These are phyloP conservation scores for Liriodendron chinense DNA, from an alignment of 164 flowering plant species.

Conservation along the genomic window DNA sequence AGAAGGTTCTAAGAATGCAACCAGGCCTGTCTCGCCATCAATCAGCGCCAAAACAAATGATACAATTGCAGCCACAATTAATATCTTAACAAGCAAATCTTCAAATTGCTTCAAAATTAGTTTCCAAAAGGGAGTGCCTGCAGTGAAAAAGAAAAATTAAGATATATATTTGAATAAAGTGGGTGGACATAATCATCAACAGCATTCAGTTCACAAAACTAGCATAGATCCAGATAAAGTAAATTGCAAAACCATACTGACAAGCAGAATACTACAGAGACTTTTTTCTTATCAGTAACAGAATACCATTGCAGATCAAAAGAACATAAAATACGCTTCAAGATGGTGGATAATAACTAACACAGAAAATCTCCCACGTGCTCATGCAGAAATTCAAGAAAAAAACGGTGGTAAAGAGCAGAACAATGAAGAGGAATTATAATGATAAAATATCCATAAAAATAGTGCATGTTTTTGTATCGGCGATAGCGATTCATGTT, in stretches of 20 bases:
- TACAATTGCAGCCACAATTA: slow-evolving; percentile 84
- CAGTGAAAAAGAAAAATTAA: slow-evolving; percentile 14
- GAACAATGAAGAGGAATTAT: too few species aligned
- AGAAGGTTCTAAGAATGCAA: slow-evolving; percentile 94
- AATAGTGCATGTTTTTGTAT: too few species aligned
- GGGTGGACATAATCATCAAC: not conserved
- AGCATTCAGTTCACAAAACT: slow-evolving; percentile 3
- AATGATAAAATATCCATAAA: too few species aligned
- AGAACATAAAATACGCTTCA: too few species aligned
- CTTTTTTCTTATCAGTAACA: too few species aligned
- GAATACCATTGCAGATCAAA: too few species aligned
- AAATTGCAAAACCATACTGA: too few species aligned
- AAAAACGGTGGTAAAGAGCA: not conserved
- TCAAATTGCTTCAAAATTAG: slow-evolving; percentile 92
- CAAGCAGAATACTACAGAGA: too few species aligned
- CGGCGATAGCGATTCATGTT: too few species aligned
- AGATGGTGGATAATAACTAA: too few species aligned
- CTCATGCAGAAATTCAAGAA: too few species aligned
- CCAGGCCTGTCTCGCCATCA: slow-evolving; percentile 90
- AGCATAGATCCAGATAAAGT: not conserved
- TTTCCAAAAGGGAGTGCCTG: slow-evolving; percentile 96
- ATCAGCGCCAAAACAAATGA: slow-evolving; percentile 84
- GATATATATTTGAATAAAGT: not conserved
- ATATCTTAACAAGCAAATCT: slow-evolving; percentile 96
- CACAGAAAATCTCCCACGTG: too few species aligned